Base-by-base conservation (phyloP, 2,329 filamentous ascomycete species). In the Fusarium equiseti region DNA sequence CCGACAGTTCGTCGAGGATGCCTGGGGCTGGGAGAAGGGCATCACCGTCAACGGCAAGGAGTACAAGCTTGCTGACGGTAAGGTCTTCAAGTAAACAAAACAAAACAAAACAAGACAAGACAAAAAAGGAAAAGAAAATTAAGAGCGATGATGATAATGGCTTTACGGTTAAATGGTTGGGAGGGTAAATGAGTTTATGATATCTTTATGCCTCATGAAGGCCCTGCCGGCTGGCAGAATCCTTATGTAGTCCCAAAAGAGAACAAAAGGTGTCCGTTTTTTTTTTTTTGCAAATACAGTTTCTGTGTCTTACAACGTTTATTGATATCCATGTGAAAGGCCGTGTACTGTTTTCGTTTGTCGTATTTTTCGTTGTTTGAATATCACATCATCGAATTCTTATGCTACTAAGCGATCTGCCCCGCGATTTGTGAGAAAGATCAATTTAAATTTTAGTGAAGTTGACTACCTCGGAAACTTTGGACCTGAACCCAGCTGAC, bases 11-110 rank as follows among this genome's bases (percentile, higher is more conserved):
- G 87, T 99, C 79, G 90, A 96, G 80, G 90, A 92, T 81, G 87
- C 91, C 85, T 99, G 96, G 96, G 87, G 89, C 70, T 97, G 94
- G 93, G 96, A 98, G 83, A 92, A 93, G 86, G 90, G 92, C 74
- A 85, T 95, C 78, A 85, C 85, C 73, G 88, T 94, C 79, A 84
- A 92, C 79, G 95, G 92, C 87, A 98, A 98, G 92, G 89, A 91
- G 80, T 97, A 95, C 86, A 85, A 90, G 82, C 93, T 92, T 86
- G 92, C 92, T 80, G 91, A 94, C 79, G 96, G 96, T 82, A 98
- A 98, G 90, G 94, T 98, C 83, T 98, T 98, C 92, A 98, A 98
- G 89, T 98, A 97, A 89, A 79, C 75, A 67, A 71, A 65, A 75
- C 32, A 69, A 63, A 53, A 61, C 48, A 51, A 97, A 89, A 79